phyloP scores from a whole-genome alignment of 306 rosid species.

The Phaseolus lunatus region DNA sequence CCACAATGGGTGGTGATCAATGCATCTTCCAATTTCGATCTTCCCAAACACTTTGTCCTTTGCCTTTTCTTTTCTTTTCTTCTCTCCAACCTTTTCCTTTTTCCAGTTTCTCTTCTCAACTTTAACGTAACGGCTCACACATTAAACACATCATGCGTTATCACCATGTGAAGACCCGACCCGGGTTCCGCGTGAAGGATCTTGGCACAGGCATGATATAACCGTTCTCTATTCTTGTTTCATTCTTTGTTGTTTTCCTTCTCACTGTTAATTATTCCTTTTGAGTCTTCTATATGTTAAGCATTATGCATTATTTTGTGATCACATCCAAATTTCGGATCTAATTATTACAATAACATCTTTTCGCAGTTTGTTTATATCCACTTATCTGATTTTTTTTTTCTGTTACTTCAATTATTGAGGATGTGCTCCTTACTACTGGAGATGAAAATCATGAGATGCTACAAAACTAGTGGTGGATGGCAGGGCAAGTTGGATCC shows the following conservation, averaged over 20 bases:
- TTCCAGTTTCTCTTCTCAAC: not conserved
- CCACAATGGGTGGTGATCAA: not conserved
- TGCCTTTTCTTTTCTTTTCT: constrained; percentile 32
- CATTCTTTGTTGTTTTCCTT: not conserved
- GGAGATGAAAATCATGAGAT: no score
- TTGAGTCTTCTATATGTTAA: not conserved
- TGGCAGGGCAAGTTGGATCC: no score
- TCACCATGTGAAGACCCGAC: constrained; percentile 10
- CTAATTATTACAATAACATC: not conserved
- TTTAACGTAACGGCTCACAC: constrained; percentile 43
- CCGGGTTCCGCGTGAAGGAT: constrained; percentile 33
- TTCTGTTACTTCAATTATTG: no score
- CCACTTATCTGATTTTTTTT: no score
- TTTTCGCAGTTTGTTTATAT: no score
- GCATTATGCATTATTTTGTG: not conserved
- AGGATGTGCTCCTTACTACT: no score
- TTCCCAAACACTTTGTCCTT: constrained; percentile 37
- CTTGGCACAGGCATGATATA: constrained; percentile 32
- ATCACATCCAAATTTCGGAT: not conserved
- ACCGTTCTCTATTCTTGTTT: constrained; percentile 2
- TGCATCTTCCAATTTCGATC: constrained; percentile 33
- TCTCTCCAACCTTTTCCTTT: constrained; percentile 30
- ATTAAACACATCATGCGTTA: not conserved
- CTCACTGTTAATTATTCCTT: not conserved
- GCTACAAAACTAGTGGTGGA: no score